Percentiles rank a stretch among this genome's conserved stretches.
Conservation (phyloP, 495 filamentous ascomycete species). For the Aspergillus panamensis region DNA sequence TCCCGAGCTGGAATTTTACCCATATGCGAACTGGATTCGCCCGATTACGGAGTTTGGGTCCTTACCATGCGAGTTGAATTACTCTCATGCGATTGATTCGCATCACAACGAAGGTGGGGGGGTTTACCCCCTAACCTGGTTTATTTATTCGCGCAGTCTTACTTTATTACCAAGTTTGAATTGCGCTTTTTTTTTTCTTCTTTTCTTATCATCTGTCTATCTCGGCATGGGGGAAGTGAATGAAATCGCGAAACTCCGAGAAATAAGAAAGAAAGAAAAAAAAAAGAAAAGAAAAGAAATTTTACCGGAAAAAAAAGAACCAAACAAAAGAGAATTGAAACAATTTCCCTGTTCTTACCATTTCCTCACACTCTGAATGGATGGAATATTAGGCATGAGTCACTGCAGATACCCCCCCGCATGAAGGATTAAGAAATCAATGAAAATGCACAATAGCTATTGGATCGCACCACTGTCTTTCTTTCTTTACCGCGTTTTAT, state of each 20-base stretch:
- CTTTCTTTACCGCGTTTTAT: not conserved
- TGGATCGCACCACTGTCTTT: conserved; percentile 5
- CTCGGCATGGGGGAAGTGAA: not conserved
- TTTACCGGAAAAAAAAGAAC: not conserved
- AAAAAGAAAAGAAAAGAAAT: not conserved
- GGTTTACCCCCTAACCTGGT: not conserved
- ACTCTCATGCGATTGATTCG: conserved; percentile 8
- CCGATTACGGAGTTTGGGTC: conserved; percentile 1
- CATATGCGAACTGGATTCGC: conserved; percentile 14
- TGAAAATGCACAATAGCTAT: not conserved
- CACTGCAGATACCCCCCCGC: conserved; percentile 9
- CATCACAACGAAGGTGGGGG: not conserved
- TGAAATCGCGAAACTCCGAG: not conserved
- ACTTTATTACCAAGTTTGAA: not conserved
- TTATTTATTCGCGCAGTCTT: not conserved
- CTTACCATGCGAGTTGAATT: conserved; percentile 6
- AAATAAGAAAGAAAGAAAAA: conserved; percentile 2
- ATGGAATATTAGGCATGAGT: conserved; percentile 3
- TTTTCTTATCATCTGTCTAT: not conserved
- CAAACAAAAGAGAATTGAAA: too few relatives aligned
- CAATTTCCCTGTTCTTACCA: not conserved
- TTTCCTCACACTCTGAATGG: not conserved
- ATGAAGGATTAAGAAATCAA: conserved; percentile 8
- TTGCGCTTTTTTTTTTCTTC: not conserved
- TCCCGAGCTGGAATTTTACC: not conserved